Evolutionary conservation across 768 basidiomycete genomes (phyloP), one percentile per base, ranked within the genome.

Genomic region (Tricholoma bakamatsutake): DNA sequence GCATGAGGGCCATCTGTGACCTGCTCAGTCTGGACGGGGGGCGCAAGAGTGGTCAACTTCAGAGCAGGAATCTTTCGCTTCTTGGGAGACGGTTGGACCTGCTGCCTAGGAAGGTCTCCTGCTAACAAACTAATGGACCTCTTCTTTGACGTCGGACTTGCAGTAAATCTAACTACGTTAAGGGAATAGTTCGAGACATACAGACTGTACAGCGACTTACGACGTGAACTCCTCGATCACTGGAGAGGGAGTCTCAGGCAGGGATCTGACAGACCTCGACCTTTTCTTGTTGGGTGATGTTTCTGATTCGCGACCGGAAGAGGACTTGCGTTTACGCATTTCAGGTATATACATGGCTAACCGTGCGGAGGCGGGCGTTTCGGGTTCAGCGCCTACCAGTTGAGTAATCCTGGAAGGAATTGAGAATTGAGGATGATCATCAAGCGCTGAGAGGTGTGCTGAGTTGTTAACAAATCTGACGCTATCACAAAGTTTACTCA

Each of bases 221-320:
- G 62, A 63, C 18, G 60, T 63, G 37, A 65, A 63, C 11, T 65
- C 64, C 21, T 61, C 62, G 31, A 58, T 65, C 50, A 57, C 57
- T 49, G 49, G 40, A 39, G 31, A 52, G 1, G 49, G 48, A 3
- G 54, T 40, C 52, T 40, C 37, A n/a, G 34, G 28, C 31, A 24
- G 52, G 4, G 50, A 48, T 30, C 8, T 48, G 1, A 3, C 3
- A 17, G 12, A 31, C 46, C 21, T 30, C 13, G 9, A 7, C 31
- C 13, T 48, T 48, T 48, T 48, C 28, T n/a, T 31, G 28, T n/a
- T 48, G 12, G n/a, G 46, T 2, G 21, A 46, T 5, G 2, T 15
- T 21, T 55, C 50, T 21, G 51, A 47, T n/a, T 11, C n/a, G 45
- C 50, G 50, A 42, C 30, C 5, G 9, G 18, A 12, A 35, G 18